Evolutionary conservation across 78 protist species (phyloP).

Genomic region (Dictyostelium firmibasis): DNA sequence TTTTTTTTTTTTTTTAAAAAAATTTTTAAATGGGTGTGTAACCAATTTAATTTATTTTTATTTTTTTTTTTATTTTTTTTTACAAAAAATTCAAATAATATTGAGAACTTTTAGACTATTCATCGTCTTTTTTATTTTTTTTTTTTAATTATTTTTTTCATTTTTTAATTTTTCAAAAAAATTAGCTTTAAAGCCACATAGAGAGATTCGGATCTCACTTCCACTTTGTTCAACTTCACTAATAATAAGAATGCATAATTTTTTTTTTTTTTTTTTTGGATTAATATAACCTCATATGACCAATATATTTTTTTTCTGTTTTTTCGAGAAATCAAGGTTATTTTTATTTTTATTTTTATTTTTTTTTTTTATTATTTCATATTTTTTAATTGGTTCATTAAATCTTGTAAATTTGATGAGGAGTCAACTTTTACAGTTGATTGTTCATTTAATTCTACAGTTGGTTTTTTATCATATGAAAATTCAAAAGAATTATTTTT

Average conservation of each 20-base stretch:
- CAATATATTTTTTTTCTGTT: too few species aligned
- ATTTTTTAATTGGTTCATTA: slow-evolving; percentile 46
- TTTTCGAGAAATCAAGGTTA: neutral
- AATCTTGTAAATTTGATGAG: slow-evolving; percentile 17
- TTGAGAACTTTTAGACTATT: neutral
- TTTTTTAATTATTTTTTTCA: too few species aligned
- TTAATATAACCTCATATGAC: neutral
- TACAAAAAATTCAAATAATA: neutral
- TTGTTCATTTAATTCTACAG: slow-evolving; percentile 32
- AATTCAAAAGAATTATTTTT: slow-evolving; percentile 11
- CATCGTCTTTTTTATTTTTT: neutral
- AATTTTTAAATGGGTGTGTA: too few species aligned
- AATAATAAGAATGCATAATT: too few species aligned
- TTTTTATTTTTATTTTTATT: neutral
- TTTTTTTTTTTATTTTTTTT: neutral
- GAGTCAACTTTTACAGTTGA: slow-evolving; percentile 14
- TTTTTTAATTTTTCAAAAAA: too few species aligned
- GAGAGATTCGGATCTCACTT: neutral
- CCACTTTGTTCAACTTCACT: neutral
- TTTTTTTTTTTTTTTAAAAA: too few species aligned
- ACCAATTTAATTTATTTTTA: neutral
- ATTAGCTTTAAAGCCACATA: neutral
- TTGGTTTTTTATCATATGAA: slow-evolving; percentile 68
- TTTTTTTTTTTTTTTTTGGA: neutral
- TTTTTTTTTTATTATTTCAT: slow-evolving; percentile 27